phyloP scores from a whole-genome alignment of 2,329 filamentous ascomycete species.

The Trichoderma aggressivum region DNA sequence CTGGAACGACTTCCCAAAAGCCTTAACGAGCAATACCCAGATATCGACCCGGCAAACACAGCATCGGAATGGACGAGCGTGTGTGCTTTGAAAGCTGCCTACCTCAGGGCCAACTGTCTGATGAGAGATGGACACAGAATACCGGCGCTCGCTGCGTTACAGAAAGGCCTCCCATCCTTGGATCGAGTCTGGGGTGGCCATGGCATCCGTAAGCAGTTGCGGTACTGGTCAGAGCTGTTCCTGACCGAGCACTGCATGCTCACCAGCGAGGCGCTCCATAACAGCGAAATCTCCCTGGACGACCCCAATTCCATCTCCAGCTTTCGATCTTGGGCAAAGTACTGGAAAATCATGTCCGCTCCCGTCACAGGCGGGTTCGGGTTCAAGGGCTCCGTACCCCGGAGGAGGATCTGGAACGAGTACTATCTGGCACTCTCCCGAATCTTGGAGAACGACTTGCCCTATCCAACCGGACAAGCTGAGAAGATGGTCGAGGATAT shows the following conservation, averaged over 20 bases:
- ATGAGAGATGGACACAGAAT: conserved; percentile 45
- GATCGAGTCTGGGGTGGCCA: conserved; percentile 49
- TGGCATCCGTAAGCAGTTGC: conserved; percentile 60
- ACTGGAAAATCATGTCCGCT: conserved; percentile 56
- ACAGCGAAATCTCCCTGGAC: conserved; percentile 47
- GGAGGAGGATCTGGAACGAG: conserved; percentile 74
- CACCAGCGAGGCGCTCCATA: conserved; percentile 56
- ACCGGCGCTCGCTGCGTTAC: conserved; percentile 65
- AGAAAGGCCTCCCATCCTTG: conserved; percentile 63
- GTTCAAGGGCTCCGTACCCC: conserved; percentile 56
- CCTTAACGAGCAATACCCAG: conserved; percentile 53
- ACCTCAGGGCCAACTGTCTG: conserved; percentile 67
- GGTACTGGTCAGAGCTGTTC: conserved; percentile 75
- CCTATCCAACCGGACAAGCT: conserved; percentile 53
- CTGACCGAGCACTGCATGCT: conserved; percentile 73
- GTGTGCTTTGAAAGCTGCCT: conserved; percentile 74
- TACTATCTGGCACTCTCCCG: conserved; percentile 79
- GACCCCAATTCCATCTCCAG: conserved; percentile 54
- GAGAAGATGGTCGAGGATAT: conserved; percentile 42
- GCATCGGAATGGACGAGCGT: conserved; percentile 75
- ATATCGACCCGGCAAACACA: conserved; percentile 50
- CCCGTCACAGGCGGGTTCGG: conserved; percentile 53
- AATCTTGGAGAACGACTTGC: conserved; percentile 65
- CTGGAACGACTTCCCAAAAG: conserved; percentile 60
- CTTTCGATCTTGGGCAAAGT: conserved; percentile 66